Base-by-base conservation (phyloP, 2,329 filamentous ascomycete species). In the Aaosphaeria pasadenensis region DNA sequence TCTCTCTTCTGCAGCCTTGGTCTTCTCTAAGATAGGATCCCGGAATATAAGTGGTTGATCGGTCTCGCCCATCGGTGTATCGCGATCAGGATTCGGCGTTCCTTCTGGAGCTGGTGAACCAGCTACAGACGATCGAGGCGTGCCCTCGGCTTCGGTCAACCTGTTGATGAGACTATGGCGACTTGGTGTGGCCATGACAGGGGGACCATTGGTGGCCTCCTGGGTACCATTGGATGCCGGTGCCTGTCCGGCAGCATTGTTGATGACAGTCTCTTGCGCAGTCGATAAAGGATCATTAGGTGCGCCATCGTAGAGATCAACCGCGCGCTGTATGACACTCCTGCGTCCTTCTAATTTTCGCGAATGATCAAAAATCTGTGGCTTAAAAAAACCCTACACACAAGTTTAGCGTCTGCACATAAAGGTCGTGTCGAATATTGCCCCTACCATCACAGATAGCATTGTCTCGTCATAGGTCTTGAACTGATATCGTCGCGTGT, bases 381-480 rank as follows among this genome's bases (percentile, higher is more conserved):
- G 92, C 51, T 92, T 88, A 69, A 95, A 96, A 61, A 91, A 88
- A n/a, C 91, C 91, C 75, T 78, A 11, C 13, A n/a, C 11, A 29
- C 13, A 5, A 46, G 17, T 30, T 48, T 54, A 29, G 56, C 38
- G 28, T 28, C 11, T 33, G 5, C 5, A 11, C 7, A 5, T 9
- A 6, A 7, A n/a, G 31, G 31, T 31, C 11, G 33, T 11, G 29
- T 3, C 11, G 13, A 4, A 11, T 2, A 56, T 24, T 3, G 17
- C 17, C 17, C 72, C 61, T 63, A 77, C 75, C 86, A 96, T 90
- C 1, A 91, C 88, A 0, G 94, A 88, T n/a, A 99, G 79, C 58
- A 95, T 89, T 24, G 95, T 88, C 70, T 97, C 94, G 58, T 99
- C 94, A 63, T 97, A 99, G 1, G 89, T 91, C 77, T 97, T 97